A percentile compares a stretch with the other conserved stretches of the same genome.
Evolutionary conservation across 352 stramenopile species (phyloP).

Genomic region (Phytophthora multivora): DNA sequence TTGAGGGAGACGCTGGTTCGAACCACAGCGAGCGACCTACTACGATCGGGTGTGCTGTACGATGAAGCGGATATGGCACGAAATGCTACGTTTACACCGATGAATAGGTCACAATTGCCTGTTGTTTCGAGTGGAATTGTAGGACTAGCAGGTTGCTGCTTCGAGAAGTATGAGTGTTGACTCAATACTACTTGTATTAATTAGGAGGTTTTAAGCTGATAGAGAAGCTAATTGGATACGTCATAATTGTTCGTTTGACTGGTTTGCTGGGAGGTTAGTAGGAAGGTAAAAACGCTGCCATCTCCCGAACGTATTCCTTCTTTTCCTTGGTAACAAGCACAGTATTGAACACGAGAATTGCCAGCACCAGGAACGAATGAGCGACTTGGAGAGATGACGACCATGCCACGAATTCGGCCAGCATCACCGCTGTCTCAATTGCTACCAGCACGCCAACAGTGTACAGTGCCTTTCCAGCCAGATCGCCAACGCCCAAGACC

Average conservation of each 20-base stretch:
- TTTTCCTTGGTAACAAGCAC: slow-evolving; percentile 34
- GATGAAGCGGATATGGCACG: slow-evolving; percentile 38
- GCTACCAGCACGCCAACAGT: slow-evolving; percentile 41
- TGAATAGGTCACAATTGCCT: slow-evolving; percentile 23
- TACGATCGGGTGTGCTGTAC: slow-evolving; percentile 46
- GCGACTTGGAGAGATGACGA: slow-evolving; percentile 36
- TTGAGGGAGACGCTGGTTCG: slow-evolving; percentile 56
- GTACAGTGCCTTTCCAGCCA: slow-evolving; percentile 40
- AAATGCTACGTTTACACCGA: slow-evolving; percentile 26
- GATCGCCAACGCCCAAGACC: slow-evolving; percentile 42
- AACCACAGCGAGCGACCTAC: slow-evolving; percentile 38
- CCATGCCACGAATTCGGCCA: slow-evolving; percentile 43
- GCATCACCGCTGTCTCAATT: slow-evolving; percentile 47
- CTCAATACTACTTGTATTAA: too few relatives aligned
- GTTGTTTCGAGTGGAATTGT: slow-evolving; percentile 47
- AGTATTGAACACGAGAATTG: slow-evolving; percentile 33
- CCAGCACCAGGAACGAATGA: slow-evolving; percentile 43
- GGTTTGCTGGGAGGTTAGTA: slow-evolving; percentile 22
- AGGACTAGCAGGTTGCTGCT: slow-evolving; percentile 58
- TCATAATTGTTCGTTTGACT: neutral
- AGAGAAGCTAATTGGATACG: neutral
- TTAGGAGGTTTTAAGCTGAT: neutral
- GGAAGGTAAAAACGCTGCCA: slow-evolving; percentile 43
- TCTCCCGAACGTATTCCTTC: slow-evolving; percentile 30
- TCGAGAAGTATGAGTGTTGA: slow-evolving; percentile 43